Percentiles rank a stretch among this genome's conserved stretches.
Evolutionary conservation across 108 stramenopile species (phyloP).

Genomic region (Nitzschia putrida): DNA sequence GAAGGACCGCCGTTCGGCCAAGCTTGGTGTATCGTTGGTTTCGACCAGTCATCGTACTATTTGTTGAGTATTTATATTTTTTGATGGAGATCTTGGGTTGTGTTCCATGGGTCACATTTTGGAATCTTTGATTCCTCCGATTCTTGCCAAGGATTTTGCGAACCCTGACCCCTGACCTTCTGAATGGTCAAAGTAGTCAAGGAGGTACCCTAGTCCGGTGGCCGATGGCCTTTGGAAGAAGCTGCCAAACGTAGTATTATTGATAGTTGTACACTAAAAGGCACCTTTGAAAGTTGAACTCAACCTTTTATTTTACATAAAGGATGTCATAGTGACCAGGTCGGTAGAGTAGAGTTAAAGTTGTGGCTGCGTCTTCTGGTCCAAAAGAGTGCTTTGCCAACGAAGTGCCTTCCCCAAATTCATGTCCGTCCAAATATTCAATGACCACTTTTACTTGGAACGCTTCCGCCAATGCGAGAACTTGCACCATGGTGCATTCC

Average conservation of each 20-base stretch:
- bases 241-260: no score
- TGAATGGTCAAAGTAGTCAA: no score
- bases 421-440: constrained; percentile 83
- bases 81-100: background rate
- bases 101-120: background rate
- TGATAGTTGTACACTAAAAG: background rate
- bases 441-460: constrained; percentile 67
- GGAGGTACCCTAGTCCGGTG: no score
- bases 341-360: constrained; percentile 67
- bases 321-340: constrained; percentile 89
- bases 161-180: no score
- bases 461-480: constrained; percentile 77
- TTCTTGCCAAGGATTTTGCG: no score
- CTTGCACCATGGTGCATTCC: constrained; percentile 76
- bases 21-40: background rate
- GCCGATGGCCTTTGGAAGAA: no score
- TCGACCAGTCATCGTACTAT: background rate
- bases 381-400: constrained; percentile 58
- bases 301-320: constrained; percentile 31
- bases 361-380: constrained; percentile 14
- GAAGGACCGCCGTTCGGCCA: no score
- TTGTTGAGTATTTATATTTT: background rate
- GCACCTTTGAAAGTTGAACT: no score
- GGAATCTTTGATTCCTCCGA: no score
- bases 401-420: constrained; percentile 11